Conservation (phyloP, 192 early-diverging fungal genomes). For the Podila epicladia region DNA sequence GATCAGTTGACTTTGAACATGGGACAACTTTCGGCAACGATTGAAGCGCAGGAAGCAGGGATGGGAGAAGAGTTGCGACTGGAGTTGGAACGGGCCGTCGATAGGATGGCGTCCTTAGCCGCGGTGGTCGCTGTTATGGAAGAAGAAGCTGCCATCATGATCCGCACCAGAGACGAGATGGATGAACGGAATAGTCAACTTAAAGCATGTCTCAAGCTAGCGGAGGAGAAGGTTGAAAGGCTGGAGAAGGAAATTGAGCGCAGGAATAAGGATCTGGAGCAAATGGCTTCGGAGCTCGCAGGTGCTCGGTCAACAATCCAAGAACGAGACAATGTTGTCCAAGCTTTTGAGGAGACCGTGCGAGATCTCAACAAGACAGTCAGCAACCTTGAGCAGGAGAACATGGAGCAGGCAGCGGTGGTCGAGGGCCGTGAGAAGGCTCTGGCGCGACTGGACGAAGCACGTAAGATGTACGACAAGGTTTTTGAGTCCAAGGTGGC, state of each 20-base stretch:
- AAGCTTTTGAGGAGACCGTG: conserved; percentile 7
- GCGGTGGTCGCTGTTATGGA: background rate
- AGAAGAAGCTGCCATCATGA: background rate
- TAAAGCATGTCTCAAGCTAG: background rate
- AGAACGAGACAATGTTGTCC: background rate
- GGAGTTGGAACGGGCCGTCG: conserved; percentile 2
- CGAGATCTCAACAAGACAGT: conserved; percentile 2
- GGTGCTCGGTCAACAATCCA: background rate
- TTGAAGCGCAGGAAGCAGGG: background rate
- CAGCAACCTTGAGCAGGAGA: background rate
- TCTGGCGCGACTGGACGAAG: conserved; percentile 15
- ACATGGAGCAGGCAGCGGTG: conserved; percentile 19
- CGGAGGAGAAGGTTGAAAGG: background rate
- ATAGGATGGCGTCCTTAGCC: conserved; percentile 7
- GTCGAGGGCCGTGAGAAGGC: conserved; percentile 28
- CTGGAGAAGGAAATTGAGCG: conserved; percentile 6
- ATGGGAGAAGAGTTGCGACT: background rate
- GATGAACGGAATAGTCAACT: background rate
- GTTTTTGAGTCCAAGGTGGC: conserved; percentile 39
- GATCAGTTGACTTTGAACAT: background rate
- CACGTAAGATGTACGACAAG: conserved; percentile 25
- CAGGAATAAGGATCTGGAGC: conserved; percentile 19
- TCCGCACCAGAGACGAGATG: conserved; percentile 1
- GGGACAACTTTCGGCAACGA: background rate
- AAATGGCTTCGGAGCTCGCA: conserved; percentile 9